Evolutionary conservation across 257 asterid species (phyloP).

Genomic region (Haberlea rhodopensis): DNA sequence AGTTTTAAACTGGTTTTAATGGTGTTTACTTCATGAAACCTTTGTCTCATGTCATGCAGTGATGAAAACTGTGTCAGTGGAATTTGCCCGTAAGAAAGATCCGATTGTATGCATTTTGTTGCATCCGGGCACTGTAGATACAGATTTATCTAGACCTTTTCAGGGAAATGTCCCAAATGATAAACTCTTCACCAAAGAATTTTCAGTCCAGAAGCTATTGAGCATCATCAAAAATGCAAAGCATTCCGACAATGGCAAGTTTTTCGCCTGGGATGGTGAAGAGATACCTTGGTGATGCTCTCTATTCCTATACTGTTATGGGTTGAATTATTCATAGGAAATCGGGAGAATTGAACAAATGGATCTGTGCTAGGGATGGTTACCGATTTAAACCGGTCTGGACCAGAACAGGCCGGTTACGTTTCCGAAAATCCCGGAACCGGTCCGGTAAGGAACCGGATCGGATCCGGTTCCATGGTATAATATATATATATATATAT

Average conservation of each 20-base stretch:
- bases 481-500: too few species aligned
- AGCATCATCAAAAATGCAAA: conserved; percentile 58
- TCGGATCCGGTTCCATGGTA: too few species aligned
- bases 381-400: too few species aligned
- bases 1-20: neutral
- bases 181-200: conserved; percentile 80
- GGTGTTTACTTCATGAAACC: neutral
- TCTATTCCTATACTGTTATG: neutral
- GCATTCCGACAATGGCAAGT: conserved; percentile 77
- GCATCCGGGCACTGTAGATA: conserved; percentile 98
- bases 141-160: conserved; percentile 89
- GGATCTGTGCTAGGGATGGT: too few species aligned
- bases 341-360: too few species aligned
- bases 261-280: conserved; percentile 95
- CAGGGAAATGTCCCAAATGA: conserved; percentile 72
- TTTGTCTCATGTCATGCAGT: conserved; percentile 41
- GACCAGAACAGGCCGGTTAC: too few species aligned
- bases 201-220: conserved; percentile 69
- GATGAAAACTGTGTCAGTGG: conserved; percentile 68
- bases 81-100: conserved; percentile 69
- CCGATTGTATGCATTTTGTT: conserved; percentile 75
- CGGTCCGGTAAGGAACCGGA: too few species aligned
- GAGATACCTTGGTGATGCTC: conserved; percentile 75
- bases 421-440: too few species aligned
- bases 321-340: neutral